phyloP scores from a whole-genome alignment of 345 rosid species.

The Eucalyptus pauciflora region DNA sequence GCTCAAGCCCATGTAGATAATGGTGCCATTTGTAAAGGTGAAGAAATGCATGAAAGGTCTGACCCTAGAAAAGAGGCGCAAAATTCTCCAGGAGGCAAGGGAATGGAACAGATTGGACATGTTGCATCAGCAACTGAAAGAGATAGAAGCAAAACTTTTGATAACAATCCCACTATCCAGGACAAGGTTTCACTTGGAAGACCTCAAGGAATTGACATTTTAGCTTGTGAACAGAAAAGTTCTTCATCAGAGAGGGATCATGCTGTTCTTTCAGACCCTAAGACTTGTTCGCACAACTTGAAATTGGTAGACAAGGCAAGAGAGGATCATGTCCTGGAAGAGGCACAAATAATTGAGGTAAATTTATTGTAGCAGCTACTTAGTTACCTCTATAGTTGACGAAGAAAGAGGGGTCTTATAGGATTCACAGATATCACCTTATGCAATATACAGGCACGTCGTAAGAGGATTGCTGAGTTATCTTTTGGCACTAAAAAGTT shows the following conservation, averaged over 20 bases:
- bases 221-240: background rate
- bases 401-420: background rate
- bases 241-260: constrained; percentile 2
- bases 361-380: background rate
- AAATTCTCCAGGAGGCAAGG: background rate
- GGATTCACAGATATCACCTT: constrained; percentile 5
- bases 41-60: background rate
- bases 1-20: constrained; percentile 1
- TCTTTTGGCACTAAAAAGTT: constrained; percentile 37
- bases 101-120: constrained; percentile 13
- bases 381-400: background rate
- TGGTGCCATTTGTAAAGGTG: background rate
- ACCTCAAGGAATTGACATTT: background rate
- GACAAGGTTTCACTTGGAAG: background rate
- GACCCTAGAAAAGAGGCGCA: background rate
- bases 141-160: constrained; percentile 8
- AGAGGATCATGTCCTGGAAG: constrained; percentile 82
- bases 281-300: constrained; percentile 22
- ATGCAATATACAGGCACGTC: constrained; percentile 55
- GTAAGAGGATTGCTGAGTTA: constrained; percentile 77
- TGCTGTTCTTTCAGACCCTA: constrained; percentile 14
- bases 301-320: constrained; percentile 40
- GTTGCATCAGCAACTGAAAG: constrained; percentile 19
- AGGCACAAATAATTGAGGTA: constrained; percentile 89
- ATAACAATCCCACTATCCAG: constrained; percentile 11